Evolutionary conservation across 768 basidiomycete species (phyloP), one percentile per base, ranked within the genome.

Genomic region (Naganishia randhawae): DNA sequence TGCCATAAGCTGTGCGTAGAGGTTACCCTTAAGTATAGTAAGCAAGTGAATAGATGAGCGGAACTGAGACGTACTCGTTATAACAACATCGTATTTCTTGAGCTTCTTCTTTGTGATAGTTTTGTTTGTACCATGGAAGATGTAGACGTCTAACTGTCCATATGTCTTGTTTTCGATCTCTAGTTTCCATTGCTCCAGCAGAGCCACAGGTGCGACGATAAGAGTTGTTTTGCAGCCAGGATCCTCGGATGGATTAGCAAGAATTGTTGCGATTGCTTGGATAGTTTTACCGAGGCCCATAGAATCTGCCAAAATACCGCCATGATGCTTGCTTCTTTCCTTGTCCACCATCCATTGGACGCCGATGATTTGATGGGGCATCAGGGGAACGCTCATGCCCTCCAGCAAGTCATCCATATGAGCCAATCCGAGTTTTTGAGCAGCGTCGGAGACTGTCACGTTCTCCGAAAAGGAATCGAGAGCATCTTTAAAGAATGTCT

Each of bases 241-340:
- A 69, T 88, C 83, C 1, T 73, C 66, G 0, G 86, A 83, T 8
- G 75, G 80, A 73, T 89, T 88, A 63, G 81, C 81, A 31, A 84
- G 78, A 72, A 89, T 85, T 1, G 82, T 74, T 0, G 94, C 96
- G 69, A 97, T 96, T 45, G 91, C 92, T 75, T 94, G 91, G 62
- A 93, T 92, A 0, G 92, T 94, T 81, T 94, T 94, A 70, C 92
- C 92, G 66, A 95, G 89, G 87, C 93, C 92, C 93, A 95, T 94
- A 81, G 92, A 90, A 74, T 80, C 76, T 14, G 73, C 76, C 9
- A 80, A 68, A 41, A 78, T 75, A 0, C 77, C 78, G n/a, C 80
- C 80, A 4, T 55, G 41, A 27, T 68, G 69, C 13, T 65, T 51
- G 22, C 75, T 69, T 48, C 69, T 71, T 67, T 81, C 80, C 69